Evolutionary conservation across 495 filamentous ascomycete species (phyloP).

Genomic region (Penicillium arizonense): DNA sequence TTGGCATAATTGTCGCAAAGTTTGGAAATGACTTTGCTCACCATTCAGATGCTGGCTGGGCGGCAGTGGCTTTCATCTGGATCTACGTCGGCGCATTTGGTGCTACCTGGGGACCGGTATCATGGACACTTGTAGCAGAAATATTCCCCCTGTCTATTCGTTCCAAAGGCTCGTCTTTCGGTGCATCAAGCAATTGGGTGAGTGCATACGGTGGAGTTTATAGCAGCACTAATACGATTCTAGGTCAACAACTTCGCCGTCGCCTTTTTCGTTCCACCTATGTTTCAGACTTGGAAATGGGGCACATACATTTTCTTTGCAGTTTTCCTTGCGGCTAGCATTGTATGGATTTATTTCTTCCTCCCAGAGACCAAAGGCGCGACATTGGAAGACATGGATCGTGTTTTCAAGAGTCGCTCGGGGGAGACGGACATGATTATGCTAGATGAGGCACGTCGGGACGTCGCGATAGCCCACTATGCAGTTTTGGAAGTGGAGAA

Average conservation of each 20-base stretch:
- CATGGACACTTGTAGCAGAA: conserved; percentile 30
- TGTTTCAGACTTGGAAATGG: conserved; percentile 45
- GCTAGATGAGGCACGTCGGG: too few species aligned
- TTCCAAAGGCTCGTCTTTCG: conserved; percentile 41
- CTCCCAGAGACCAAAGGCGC: conserved; percentile 60
- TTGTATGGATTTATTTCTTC: conserved; percentile 45
- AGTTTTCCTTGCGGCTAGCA: conserved; percentile 30
- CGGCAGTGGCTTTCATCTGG: conserved; percentile 39
- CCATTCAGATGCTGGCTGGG: conserved; percentile 40
- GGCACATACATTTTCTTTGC: conserved; percentile 50
- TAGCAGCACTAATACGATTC: too few species aligned
- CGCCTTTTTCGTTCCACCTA: conserved; percentile 46
- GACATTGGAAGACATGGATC: conserved; percentile 65
- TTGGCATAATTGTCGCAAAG: conserved; percentile 42
- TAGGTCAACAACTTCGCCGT: conserved; percentile 46
- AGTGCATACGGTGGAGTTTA: too few species aligned
- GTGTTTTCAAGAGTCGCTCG: conserved; percentile 41
- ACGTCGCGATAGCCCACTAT: neutral
- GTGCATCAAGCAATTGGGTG: conserved; percentile 45
- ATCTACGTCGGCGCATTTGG: conserved; percentile 54
- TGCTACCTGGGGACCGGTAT: conserved; percentile 54
- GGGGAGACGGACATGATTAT: conserved; percentile 26
- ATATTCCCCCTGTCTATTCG: conserved; percentile 48
- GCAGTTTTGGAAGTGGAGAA: neutral
- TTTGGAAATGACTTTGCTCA: conserved; percentile 32